Conservation (phyloP, 2,329 filamentous ascomycete species). For the Fusarium praegraminearum region DNA sequence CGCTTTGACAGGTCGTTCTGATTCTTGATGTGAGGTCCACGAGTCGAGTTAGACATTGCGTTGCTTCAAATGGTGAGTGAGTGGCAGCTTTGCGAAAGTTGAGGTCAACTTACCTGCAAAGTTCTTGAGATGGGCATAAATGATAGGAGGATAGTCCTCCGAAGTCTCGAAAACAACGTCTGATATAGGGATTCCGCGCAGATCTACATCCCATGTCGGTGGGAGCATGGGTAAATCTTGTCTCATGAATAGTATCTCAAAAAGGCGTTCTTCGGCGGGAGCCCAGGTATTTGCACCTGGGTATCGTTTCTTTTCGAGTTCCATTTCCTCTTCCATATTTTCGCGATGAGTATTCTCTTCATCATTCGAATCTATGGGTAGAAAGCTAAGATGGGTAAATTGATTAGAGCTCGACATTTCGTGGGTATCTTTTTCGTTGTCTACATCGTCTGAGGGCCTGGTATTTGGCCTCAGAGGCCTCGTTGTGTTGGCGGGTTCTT, state of each 20-base stretch:
- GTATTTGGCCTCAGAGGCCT: constrained; percentile 21
- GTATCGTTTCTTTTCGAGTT: constrained; percentile 57
- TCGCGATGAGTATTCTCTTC: constrained; percentile 17
- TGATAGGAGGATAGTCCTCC: constrained; percentile 50
- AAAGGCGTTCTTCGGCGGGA: constrained; percentile 60
- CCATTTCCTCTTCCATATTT: constrained; percentile 54
- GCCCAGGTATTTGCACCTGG: constrained; percentile 63
- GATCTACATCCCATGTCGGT: constrained; percentile 56
- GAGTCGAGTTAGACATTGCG: constrained; percentile 54
- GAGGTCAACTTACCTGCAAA: constrained; percentile 51
- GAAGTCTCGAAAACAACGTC: constrained; percentile 53
- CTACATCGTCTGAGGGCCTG: constrained; percentile 3
- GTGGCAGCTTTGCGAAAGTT: not conserved
- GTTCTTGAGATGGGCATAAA: constrained; percentile 55
- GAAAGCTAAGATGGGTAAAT: constrained; percentile 15
- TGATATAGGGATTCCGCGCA: constrained; percentile 56
- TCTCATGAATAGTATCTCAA: constrained; percentile 57
- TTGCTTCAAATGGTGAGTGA: constrained; percentile 51
- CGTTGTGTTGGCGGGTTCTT: constrained; percentile 11
- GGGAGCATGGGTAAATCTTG: constrained; percentile 58
- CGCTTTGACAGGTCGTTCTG: constrained; percentile 53
- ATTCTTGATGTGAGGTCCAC: constrained; percentile 56
- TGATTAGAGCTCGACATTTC: constrained; percentile 15
- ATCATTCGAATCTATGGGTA: constrained; percentile 23
- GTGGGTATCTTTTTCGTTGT: constrained; percentile 9